Percentiles rank a stretch among this genome's conserved stretches.
These are phyloP conservation scores for Heterobasidion irregulare DNA, from an alignment of 1,284 basidiomycete species.

Conservation along the genomic window DNA sequence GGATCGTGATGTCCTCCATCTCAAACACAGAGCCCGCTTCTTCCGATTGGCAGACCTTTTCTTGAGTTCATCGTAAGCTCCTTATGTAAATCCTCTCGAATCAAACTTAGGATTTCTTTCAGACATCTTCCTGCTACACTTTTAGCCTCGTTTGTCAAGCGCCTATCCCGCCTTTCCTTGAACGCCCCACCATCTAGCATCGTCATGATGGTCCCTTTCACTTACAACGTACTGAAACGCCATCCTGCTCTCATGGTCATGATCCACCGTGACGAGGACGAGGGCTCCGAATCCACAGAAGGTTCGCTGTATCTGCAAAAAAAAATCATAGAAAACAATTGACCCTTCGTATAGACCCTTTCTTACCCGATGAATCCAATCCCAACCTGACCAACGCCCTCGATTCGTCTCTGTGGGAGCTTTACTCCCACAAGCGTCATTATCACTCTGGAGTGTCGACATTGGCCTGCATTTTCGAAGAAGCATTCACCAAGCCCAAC, in stretches of 20 bases:
- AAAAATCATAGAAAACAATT: no score
- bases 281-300: slow-evolving; percentile 26
- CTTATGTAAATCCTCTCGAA: neutral
- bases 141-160: slow-evolving; percentile 92
- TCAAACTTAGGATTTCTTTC: neutral
- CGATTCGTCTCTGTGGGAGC: slow-evolving; percentile 89
- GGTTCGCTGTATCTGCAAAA: slow-evolving; percentile 17
- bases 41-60: slow-evolving; percentile 91
- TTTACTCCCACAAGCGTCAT: slow-evolving; percentile 74
- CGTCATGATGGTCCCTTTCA: slow-evolving; percentile 87
- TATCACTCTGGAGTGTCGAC: slow-evolving; percentile 84
- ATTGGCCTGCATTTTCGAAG: slow-evolving; percentile 78
- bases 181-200: slow-evolving; percentile 86
- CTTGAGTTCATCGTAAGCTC: slow-evolving; percentile 77
- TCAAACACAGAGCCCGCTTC: slow-evolving; percentile 90
- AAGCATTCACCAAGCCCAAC: slow-evolving; percentile 87
- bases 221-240: slow-evolving; percentile 90
- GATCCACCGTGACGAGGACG: slow-evolving; percentile 67
- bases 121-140: slow-evolving; percentile 86
- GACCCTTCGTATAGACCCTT: slow-evolving; percentile 53
- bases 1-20: slow-evolving; percentile 81
- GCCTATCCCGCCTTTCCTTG: slow-evolving; percentile 79
- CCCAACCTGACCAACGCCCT: slow-evolving; percentile 78
- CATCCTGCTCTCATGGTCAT: slow-evolving; percentile 91
- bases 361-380: slow-evolving; percentile 58